Conservation (phyloP, 768 basidiomycete species). For the Mycena chlorophos region DNA sequence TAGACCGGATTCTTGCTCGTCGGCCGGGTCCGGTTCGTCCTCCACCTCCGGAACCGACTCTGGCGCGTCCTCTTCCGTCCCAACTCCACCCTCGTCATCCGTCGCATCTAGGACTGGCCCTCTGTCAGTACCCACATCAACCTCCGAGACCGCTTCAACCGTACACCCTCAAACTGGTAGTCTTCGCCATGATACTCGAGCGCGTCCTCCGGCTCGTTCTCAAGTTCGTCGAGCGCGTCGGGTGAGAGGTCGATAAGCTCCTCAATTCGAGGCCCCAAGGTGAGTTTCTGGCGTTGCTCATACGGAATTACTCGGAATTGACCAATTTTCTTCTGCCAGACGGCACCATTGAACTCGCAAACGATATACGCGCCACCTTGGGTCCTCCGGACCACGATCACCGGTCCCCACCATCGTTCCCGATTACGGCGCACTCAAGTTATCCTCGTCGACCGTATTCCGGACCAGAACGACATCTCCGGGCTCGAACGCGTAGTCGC, state of each 20-base stretch:
- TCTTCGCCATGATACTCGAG: slow-evolving; percentile 5
- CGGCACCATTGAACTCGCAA: slow-evolving; percentile 11
- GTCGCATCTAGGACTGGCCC: too few species aligned
- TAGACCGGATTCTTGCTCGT: too few species aligned
- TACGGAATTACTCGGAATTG: slow-evolving; percentile 13
- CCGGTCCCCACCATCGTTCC: slow-evolving; percentile 27
- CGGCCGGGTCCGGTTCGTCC: too few species aligned
- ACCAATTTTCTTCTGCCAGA: slow-evolving; percentile 10
- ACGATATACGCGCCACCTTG: slow-evolving; percentile 10
- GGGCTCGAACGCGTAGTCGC: slow-evolving; percentile 12
- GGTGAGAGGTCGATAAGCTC: slow-evolving; percentile 7
- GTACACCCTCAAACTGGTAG: slow-evolving; percentile 5
- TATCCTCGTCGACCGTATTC: slow-evolving; percentile 23
- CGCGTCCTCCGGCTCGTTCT: not conserved
- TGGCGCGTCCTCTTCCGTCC: too few species aligned
- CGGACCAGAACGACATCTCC: slow-evolving; percentile 28
- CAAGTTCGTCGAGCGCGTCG: slow-evolving; percentile 1
- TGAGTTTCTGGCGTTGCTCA: slow-evolving; percentile 2
- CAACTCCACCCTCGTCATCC: too few species aligned
- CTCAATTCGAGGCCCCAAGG: not conserved
- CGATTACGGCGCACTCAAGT: slow-evolving; percentile 20
- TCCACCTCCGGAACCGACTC: too few species aligned
- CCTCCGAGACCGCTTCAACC: not conserved
- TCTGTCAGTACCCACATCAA: too few species aligned
- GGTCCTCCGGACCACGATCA: slow-evolving; percentile 21